A percentile compares a stretch with the other conserved stretches of the same genome.
Evolutionary conservation across 495 filamentous ascomycete species (phyloP).

Genomic region (Aspergillus biplanus): DNA sequence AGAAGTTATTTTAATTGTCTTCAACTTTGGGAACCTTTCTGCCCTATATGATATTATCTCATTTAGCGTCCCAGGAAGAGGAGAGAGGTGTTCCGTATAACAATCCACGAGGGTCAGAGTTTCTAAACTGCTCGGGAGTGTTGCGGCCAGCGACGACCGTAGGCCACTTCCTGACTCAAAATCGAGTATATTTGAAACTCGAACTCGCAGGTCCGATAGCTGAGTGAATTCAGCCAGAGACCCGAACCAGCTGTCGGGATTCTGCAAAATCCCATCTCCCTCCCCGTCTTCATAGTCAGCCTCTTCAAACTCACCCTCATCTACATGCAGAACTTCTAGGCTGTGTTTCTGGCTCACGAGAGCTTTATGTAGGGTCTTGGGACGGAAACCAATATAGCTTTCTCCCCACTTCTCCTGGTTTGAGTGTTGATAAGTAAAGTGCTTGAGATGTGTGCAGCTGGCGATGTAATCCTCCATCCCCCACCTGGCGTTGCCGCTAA

Average conservation of each 20-base stretch:
- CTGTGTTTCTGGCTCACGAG: conserved; percentile 24
- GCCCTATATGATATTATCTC: not conserved
- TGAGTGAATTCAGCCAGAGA: conserved; percentile 20
- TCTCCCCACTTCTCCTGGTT: conserved; percentile 17
- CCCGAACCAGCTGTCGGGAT: conserved; percentile 15
- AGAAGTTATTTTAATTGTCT: not conserved
- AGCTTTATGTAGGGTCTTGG: conserved; percentile 16
- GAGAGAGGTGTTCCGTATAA: not conserved
- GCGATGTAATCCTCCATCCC: conserved; percentile 21
- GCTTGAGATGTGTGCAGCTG: conserved; percentile 20
- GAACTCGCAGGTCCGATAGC: conserved; percentile 22
- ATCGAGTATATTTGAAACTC: conserved; percentile 16
- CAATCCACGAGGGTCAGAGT: not conserved
- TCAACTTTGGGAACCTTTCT: not conserved
- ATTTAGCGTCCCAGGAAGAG: not conserved
- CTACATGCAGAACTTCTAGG: conserved; percentile 21
- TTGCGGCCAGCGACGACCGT: not conserved
- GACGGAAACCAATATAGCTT: conserved; percentile 7
- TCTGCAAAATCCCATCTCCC: not conserved
- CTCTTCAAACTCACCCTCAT: conserved; percentile 14
- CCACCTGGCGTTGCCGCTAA: conserved; percentile 12
- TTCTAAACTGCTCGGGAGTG: not conserved
- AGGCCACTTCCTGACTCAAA: not conserved
- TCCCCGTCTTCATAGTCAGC: not conserved
- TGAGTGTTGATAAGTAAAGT: conserved; percentile 24